phyloP scores from a whole-genome alignment of 2,329 filamentous ascomycete genomes.

The Penicillium rolfsii region DNA sequence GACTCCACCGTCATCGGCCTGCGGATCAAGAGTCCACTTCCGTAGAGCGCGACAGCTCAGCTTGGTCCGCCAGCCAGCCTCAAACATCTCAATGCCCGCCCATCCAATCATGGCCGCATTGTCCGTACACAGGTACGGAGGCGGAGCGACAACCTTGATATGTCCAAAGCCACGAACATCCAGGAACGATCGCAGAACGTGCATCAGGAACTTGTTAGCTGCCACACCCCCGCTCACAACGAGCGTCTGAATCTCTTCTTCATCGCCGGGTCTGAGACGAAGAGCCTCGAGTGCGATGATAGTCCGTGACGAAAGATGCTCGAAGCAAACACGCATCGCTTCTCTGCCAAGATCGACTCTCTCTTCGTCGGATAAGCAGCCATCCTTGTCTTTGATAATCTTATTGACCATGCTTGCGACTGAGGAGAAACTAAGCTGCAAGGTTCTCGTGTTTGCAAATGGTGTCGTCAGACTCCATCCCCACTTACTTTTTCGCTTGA shows the following conservation, averaged over 20 bases:
- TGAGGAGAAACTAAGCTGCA: conserved; percentile 76
- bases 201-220: conserved; percentile 76
- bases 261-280: conserved; percentile 19
- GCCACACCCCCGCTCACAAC: conserved; percentile 92
- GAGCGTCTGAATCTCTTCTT: conserved; percentile 58
- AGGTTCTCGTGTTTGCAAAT: conserved; percentile 59
- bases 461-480: conserved; percentile 73
- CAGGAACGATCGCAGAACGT: conserved; percentile 65
- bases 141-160: conserved; percentile 73
- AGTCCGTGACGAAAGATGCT: conserved; percentile 78
- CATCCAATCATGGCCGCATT: conserved; percentile 98
- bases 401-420: conserved; percentile 68
- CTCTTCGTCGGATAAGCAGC: conserved; percentile 58
- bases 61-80: conserved; percentile 70
- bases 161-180: conserved; percentile 66
- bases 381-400: conserved; percentile 47
- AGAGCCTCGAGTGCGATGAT: conserved; percentile 65
- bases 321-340: conserved; percentile 79
- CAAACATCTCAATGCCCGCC: conserved; percentile 90
- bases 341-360: conserved; percentile 70
- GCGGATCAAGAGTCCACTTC: conserved; percentile 75
- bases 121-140: conserved; percentile 78
- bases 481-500: conserved; percentile 55
- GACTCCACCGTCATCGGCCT: conserved; percentile 66
- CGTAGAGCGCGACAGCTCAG: conserved; percentile 63